These are phyloP conservation scores for Plasmodium berghei DNA, from an alignment of 169 alveolate genomes.

Conservation along the genomic window DNA sequence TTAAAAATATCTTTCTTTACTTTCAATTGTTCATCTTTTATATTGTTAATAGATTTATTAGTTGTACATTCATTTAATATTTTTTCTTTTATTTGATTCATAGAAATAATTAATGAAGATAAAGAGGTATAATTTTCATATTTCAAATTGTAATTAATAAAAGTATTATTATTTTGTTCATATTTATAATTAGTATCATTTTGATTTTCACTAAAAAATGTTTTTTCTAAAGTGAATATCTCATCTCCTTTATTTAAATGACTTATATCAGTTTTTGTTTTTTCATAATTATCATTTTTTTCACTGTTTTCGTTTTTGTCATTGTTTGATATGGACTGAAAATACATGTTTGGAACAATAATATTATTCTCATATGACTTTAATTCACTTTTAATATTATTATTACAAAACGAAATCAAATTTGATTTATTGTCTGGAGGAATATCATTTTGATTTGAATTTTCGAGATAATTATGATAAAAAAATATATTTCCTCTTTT, in stretches of 20 bases:
- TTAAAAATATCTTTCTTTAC: conserved; percentile 23
- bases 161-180: neutral
- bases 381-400: neutral
- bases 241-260: neutral
- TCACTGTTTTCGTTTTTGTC: neutral
- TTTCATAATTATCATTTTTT: neutral
- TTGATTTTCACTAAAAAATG: conserved; percentile 31
- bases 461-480: conserved; percentile 25
- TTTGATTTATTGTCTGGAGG: neutral
- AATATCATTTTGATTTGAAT: neutral
- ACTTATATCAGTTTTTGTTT: neutral
- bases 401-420: neutral
- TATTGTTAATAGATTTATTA: neutral
- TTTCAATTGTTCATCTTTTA: conserved; percentile 7
- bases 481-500: conserved; percentile 20
- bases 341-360: conserved; percentile 29
- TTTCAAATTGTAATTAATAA: neutral
- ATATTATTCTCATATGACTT: neutral
- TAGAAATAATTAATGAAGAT: conserved; percentile 24
- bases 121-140: conserved; percentile 3
- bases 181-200: neutral
- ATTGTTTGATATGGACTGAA: conserved; percentile 29
- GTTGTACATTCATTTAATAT: neutral
- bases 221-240: conserved; percentile 36
- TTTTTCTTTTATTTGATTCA: neutral